These are phyloP conservation scores for Aspergillus hancockii DNA, from an alignment of 495 filamentous ascomycete genomes.

Conservation along the genomic window DNA sequence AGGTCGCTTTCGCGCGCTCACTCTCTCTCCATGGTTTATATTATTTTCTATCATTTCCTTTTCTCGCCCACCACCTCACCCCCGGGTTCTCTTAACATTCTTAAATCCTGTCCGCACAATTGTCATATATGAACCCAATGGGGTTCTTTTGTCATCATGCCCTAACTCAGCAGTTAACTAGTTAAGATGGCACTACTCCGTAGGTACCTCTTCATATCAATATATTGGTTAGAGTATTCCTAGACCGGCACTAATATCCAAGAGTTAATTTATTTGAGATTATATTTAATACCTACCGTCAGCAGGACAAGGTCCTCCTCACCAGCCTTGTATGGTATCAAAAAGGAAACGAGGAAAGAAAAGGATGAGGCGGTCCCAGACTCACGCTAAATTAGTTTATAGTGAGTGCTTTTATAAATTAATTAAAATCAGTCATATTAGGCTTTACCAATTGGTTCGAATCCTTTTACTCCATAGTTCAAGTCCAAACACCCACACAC, in stretches of 20 bases:
- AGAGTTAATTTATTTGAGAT: conserved; percentile 1
- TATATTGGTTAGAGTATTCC: too few relatives aligned
- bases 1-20: not conserved
- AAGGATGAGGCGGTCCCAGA: conserved; percentile 12
- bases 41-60: too few relatives aligned
- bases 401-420: not conserved
- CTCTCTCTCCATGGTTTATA: not conserved
- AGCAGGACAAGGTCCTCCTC: not conserved
- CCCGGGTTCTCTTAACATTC: too few relatives aligned
- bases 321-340: not conserved
- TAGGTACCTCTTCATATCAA: too few relatives aligned
- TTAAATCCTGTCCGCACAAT: too few relatives aligned
- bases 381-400: conserved; percentile 7
- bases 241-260: not conserved
- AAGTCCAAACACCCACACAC: not conserved
- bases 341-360: not conserved
- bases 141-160: too few relatives aligned
- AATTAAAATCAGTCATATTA: conserved; percentile 1
- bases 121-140: too few relatives aligned
- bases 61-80: too few relatives aligned
- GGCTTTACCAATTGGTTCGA: not conserved
- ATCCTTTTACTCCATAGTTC: not conserved
- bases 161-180: too few relatives aligned
- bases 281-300: not conserved
- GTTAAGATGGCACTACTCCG: too few relatives aligned